Percentiles rank a stretch among this genome's conserved stretches.
phyloP scores from a whole-genome alignment of 192 early-diverging fungal species.

The Coemansia sp. region DNA sequence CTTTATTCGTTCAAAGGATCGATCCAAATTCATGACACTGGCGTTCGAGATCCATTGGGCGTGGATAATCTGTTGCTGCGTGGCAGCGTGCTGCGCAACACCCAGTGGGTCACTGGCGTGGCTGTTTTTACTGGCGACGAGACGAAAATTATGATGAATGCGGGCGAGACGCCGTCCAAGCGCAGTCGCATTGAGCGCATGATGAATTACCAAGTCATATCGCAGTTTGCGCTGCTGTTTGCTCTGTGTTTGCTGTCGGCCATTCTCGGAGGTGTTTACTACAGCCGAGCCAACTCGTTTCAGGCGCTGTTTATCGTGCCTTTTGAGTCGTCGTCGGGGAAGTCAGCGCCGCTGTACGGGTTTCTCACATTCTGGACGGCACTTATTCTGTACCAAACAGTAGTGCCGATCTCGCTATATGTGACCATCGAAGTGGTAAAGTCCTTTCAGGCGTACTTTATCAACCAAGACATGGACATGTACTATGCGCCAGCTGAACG shows the following conservation, averaged over 20 bases:
- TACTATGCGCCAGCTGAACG: conserved; percentile 76
- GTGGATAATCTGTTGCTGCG: conserved; percentile 83
- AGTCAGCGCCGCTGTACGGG: conserved; percentile 55
- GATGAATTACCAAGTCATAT: conserved; percentile 84
- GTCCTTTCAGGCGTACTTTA: conserved; percentile 88
- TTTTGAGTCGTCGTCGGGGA: conserved; percentile 22
- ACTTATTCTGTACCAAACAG: conserved; percentile 91
- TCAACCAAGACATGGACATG: conserved; percentile 87
- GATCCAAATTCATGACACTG: conserved; percentile 3
- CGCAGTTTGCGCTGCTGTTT: conserved; percentile 80
- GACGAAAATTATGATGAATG: conserved; percentile 96
- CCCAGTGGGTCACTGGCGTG: conserved; percentile 82
- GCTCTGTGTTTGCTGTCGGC: conserved; percentile 70
- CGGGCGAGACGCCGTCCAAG: conserved; percentile 89
- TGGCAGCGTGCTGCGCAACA: conserved; percentile 92
- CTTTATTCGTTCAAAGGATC: conserved; percentile 87
- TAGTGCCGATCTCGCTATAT: conserved; percentile 94
- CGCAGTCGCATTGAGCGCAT: conserved; percentile 86
- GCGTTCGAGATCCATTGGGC: conserved; percentile 53
- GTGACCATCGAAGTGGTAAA: conserved; percentile 93
- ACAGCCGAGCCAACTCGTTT: conserved; percentile 54
- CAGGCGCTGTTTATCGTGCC: conserved; percentile 50
- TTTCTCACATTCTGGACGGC: conserved; percentile 80
- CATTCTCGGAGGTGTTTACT: conserved; percentile 65
- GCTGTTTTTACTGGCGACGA: conserved; percentile 89